Base-by-base conservation (phyloP, 768 basidiomycete genomes). In the Harrya chromipes region DNA sequence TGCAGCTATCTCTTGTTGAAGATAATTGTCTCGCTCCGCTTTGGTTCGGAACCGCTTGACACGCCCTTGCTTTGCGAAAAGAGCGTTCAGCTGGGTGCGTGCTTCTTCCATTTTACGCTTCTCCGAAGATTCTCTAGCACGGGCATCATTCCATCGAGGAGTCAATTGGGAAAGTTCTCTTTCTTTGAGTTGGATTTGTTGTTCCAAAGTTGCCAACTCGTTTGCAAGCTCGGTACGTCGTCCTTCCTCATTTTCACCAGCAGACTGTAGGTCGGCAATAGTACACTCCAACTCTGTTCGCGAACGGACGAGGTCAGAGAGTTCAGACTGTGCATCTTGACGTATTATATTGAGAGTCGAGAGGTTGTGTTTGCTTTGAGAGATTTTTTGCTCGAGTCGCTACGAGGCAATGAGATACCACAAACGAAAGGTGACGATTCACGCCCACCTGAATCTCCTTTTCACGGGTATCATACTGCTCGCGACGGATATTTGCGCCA, bases 31-130 rank as follows among this genome's bases (percentile, higher is more conserved):
- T 8, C 97, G 83, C 60, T 94, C 92, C 0, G 78, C 74, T 60
- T 84, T 85, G 13, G 88, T 90, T 19, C 83, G 73, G 72, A 97
- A 99, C 59, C 87, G 89, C 43, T 83, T 82, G 34, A 86, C 75
- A 19, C 97, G 86, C 2, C 94, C 94, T 65, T 92, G 93, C 64
- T 98, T 98, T 3, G 88, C 85, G 62, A 87, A 93, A 1, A 99
- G 74, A 0, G 87, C 80, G 1, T 79, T 76, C 4, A 97, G 71
- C 40, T 76, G 79, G 1, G 88, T 84, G 43, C 79, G 82, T 0
- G 84, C 83, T 35, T 85, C 82, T 53, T 94, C 92, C 55, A 97
- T 74, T 23, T 74, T 79, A 41, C 81, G 78, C 61, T 81, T 80
- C 70, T 85, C 82, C 39, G 76, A 62, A 40, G 63, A 69, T 68